Evolutionary conservation across 2,329 filamentous ascomycete genomes (phyloP).

Genomic region (Phaeosphaeriaceae sp.): DNA sequence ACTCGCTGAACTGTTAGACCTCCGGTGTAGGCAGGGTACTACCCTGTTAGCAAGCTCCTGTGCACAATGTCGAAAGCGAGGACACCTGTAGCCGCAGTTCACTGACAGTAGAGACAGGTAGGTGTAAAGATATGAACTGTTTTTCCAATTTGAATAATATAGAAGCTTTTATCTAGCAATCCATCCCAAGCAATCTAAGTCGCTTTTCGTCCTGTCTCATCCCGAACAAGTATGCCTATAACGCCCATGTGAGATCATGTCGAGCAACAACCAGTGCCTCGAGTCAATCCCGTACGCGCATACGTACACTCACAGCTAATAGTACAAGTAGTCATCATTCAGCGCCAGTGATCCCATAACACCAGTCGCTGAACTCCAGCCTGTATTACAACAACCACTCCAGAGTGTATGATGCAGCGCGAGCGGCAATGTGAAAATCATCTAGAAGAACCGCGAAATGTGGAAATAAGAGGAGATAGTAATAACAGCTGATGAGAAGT

Average conservation of each 20-base stretch:
- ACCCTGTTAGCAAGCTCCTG: slow-evolving; percentile 1
- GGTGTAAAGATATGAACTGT: slow-evolving; percentile 30
- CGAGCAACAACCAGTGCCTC: slow-evolving; percentile 40
- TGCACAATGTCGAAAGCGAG: not conserved
- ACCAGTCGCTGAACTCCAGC: slow-evolving; percentile 31
- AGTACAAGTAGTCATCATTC: slow-evolving; percentile 30
- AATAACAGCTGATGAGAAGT: slow-evolving; percentile 27
- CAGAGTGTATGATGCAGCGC: slow-evolving; percentile 37
- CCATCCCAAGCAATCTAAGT: slow-evolving; percentile 8
- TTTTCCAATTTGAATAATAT: slow-evolving; percentile 44
- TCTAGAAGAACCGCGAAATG: slow-evolving; percentile 33
- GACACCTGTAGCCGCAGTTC: not conserved
- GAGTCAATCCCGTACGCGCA: slow-evolving; percentile 24
- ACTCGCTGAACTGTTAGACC: slow-evolving; percentile 11
- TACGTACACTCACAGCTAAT: slow-evolving; percentile 32
- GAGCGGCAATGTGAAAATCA: slow-evolving; percentile 35
- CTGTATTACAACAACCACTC: slow-evolving; percentile 32
- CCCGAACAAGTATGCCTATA: slow-evolving; percentile 14
- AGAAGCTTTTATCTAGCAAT: slow-evolving; percentile 34
- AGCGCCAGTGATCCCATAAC: slow-evolving; percentile 28
- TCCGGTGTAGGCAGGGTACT: slow-evolving; percentile 19
- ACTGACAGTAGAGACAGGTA: not conserved
- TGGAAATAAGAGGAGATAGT: slow-evolving; percentile 23
- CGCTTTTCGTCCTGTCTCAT: slow-evolving; percentile 9
- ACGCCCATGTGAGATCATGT: slow-evolving; percentile 20